phyloP scores from a whole-genome alignment of 1,284 basidiomycete species.

The Phlebopus sp. region DNA sequence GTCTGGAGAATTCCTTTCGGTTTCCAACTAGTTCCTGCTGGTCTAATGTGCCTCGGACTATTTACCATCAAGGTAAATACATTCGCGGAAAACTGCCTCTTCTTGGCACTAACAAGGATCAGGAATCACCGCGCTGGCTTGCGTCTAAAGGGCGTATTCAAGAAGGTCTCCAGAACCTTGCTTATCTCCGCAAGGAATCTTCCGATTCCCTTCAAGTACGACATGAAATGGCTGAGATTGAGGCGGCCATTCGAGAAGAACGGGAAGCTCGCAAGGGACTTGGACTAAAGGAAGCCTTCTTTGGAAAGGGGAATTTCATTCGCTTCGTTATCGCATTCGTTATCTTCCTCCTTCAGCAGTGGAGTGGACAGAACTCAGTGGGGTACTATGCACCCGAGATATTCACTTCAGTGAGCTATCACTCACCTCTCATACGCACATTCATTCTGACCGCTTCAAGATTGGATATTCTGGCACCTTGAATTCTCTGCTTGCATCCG shows the following conservation, averaged over 20 bases:
- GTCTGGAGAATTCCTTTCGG: constrained; percentile 77
- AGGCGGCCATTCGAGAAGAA: constrained; percentile 66
- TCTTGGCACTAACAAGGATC: constrained; percentile 30
- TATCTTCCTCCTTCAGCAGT: constrained; percentile 57
- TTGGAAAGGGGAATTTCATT: constrained; percentile 71
- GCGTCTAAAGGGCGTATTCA: constrained; percentile 51
- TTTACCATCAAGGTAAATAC: constrained; percentile 59
- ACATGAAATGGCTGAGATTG: constrained; percentile 58
- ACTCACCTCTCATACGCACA: constrained; percentile 15
- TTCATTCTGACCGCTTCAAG: constrained; percentile 20
- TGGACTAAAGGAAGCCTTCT: constrained; percentile 64
- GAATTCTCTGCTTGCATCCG: constrained; percentile 72
- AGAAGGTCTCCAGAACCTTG: constrained; percentile 51
- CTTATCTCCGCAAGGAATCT: constrained; percentile 54
- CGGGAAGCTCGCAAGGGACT: constrained; percentile 52
- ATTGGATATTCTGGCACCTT: constrained; percentile 64
- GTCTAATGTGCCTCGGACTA: constrained; percentile 72
- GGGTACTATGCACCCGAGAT: constrained; percentile 79
- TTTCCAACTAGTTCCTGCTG: constrained; percentile 74
- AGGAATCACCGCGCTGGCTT: constrained; percentile 69
- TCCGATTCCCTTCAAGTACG: constrained; percentile 49
- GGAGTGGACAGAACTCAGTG: constrained; percentile 58
- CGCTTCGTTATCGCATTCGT: constrained; percentile 55
- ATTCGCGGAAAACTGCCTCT: constrained; percentile 20
- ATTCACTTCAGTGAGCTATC: constrained; percentile 55